Conservation (phyloP, 495 filamentous ascomycete genomes). For the Aspergillus leporis region DNA sequence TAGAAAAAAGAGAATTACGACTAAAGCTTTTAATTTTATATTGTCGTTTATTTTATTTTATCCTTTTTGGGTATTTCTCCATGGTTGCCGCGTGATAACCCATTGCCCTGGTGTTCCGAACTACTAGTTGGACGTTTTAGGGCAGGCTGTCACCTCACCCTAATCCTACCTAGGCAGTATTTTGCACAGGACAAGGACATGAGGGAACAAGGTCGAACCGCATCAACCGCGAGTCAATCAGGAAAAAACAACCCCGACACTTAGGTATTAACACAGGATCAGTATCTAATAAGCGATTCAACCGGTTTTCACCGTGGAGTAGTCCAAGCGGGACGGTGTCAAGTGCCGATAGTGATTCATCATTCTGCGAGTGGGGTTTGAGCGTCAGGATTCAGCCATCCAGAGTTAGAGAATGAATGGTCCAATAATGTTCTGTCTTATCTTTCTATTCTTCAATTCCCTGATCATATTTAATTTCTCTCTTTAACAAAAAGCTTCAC, state of each 20-base stretch:
- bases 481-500: too few species aligned
- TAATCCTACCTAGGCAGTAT: background rate
- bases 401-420: background rate
- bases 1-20: background rate
- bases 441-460: background rate
- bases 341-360: background rate
- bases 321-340: background rate
- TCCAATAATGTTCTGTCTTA: background rate
- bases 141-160: background rate
- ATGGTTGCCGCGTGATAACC: background rate
- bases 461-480: too few species aligned
- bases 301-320: background rate
- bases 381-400: slow-evolving; percentile 1
- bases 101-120: background rate
- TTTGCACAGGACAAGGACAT: too few species aligned
- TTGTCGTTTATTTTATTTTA: slow-evolving; percentile 1
- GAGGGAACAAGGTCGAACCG: background rate
- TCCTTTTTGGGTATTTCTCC: background rate
- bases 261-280: background rate
- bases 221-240: background rate
- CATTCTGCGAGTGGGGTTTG: background rate
- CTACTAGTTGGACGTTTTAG: background rate
- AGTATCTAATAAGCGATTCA: background rate
- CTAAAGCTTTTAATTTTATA: background rate
- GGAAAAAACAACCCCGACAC: background rate